Evolutionary conservation across 495 filamentous ascomycete genomes (phyloP).

Genomic region (Annulohypoxylon moriforme): DNA sequence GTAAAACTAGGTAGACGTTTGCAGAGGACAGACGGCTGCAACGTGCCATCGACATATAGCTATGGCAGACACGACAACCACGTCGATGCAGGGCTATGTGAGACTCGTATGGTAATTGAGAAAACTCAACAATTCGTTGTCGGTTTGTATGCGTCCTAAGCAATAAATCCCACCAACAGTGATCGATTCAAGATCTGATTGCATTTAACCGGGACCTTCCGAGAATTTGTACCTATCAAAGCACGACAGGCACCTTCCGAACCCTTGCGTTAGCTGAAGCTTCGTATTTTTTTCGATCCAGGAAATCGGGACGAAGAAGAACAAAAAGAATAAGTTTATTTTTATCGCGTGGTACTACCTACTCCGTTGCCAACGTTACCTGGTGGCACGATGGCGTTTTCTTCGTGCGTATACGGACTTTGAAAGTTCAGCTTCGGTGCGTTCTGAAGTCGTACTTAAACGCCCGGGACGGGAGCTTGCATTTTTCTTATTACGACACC

Average conservation of each 20-base stretch:
- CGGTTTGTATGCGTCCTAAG: neutral
- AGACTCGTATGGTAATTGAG: neutral
- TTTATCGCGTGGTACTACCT: slow-evolving; percentile 11
- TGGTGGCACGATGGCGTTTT: slow-evolving; percentile 2
- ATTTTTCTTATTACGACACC: neutral
- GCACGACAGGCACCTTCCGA: neutral
- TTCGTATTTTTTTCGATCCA: slow-evolving; percentile 23
- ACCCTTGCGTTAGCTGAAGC: slow-evolving; percentile 26
- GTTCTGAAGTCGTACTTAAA: slow-evolving; percentile 16
- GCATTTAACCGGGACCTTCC: slow-evolving; percentile 22
- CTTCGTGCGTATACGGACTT: slow-evolving; percentile 2
- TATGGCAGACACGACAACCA: neutral
- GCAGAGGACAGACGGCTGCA: neutral
- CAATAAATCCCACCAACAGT: neutral
- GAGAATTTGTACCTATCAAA: slow-evolving; percentile 2
- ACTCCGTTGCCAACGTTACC: slow-evolving; percentile 16
- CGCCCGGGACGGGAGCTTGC: neutral
- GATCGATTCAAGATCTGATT: neutral
- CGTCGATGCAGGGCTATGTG: slow-evolving; percentile 2
- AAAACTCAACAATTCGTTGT: neutral
- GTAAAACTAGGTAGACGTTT: neutral
- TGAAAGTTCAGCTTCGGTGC: neutral
- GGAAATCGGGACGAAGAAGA: slow-evolving; percentile 14
- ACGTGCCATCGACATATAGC: neutral
- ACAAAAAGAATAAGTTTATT: slow-evolving; percentile 9